Evolutionary conservation across 2,329 filamentous ascomycete genomes (phyloP).

Genomic region (Graphiopsis chlorocephala): DNA sequence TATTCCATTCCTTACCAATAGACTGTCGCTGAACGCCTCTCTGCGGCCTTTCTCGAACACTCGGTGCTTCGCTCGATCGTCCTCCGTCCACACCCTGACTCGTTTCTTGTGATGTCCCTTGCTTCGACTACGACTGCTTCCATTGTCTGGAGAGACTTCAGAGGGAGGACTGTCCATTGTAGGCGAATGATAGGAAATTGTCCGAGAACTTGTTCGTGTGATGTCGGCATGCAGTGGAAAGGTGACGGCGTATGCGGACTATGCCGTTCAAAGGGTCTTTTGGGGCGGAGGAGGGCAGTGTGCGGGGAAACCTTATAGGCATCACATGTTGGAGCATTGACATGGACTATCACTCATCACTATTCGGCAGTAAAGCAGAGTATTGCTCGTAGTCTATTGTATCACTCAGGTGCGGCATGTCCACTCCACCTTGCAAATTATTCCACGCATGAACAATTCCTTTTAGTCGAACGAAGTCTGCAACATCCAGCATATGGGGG

Average conservation of each 20-base stretch:
- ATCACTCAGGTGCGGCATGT: too few relatives aligned
- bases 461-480: too few relatives aligned
- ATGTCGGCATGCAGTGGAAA: not conserved
- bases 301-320: not conserved
- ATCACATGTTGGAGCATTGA: not conserved
- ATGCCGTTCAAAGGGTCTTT: not conserved
- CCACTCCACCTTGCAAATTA: too few relatives aligned
- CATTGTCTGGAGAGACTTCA: constrained; percentile 3
- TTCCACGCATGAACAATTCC: too few relatives aligned
- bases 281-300: not conserved
- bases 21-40: constrained; percentile 20
- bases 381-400: not conserved
- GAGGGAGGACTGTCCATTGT: constrained; percentile 4
- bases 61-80: constrained; percentile 18
- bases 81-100: constrained; percentile 5
- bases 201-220: not conserved
- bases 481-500: too few relatives aligned
- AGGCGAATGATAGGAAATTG: not conserved
- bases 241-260: not conserved
- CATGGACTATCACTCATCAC: not conserved
- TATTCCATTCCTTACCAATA: constrained; percentile 7
- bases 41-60: constrained; percentile 20
- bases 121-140: not conserved
- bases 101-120: constrained; percentile 11
- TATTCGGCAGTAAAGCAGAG: not conserved